These are phyloP conservation scores for Hypoxylon crocopeplum DNA, from an alignment of 495 filamentous ascomycete species.

Conservation along the genomic window DNA sequence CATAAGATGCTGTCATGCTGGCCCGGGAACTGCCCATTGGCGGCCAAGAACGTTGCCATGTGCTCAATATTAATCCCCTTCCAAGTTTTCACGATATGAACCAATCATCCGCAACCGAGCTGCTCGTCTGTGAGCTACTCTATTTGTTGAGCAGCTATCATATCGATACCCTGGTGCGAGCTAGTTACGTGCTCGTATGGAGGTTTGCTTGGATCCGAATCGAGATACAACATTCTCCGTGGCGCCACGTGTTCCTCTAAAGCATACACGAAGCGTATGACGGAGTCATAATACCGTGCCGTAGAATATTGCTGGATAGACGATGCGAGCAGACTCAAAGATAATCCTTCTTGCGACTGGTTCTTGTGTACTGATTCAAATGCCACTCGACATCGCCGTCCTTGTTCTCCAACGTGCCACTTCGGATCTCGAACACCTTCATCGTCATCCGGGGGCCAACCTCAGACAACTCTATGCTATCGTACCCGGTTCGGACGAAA, in stretches of 20 bases:
- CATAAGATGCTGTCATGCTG: constrained; percentile 14
- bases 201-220: constrained; percentile 20
- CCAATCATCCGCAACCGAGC: not conserved
- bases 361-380: constrained; percentile 92
- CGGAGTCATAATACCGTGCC: not conserved
- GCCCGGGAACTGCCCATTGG: not conserved
- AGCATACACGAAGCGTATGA: not conserved
- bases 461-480: constrained; percentile 90
- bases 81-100: constrained; percentile 1
- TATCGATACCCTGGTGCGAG: constrained; percentile 4
- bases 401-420: constrained; percentile 93
- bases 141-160: constrained; percentile 13
- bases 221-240: constrained; percentile 19
- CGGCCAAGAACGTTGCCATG: not conserved
- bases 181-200: constrained; percentile 29
- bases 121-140: constrained; percentile 13
- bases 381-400: constrained; percentile 97
- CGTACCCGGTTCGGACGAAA: constrained; percentile 60
- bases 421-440: constrained; percentile 91
- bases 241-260: constrained; percentile 22
- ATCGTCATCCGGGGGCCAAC: constrained; percentile 97
- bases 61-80: not conserved
- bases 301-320: not conserved
- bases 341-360: constrained; percentile 90
- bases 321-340: constrained; percentile 58